These are phyloP conservation scores for Theileria equi DNA, from an alignment of 169 alveolate species.

Conservation along the genomic window DNA sequence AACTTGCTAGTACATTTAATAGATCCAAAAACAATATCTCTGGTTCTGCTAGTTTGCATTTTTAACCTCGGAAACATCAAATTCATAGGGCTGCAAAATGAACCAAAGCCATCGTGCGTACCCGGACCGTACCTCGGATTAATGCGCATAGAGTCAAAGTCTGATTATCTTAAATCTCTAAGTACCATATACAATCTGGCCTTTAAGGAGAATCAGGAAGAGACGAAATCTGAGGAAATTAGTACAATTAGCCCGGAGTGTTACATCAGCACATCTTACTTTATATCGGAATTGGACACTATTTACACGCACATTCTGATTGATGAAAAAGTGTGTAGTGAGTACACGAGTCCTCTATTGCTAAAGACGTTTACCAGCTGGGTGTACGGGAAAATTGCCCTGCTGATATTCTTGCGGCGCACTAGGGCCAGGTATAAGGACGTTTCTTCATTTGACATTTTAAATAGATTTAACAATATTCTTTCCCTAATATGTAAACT, in stretches of 20 bases:
- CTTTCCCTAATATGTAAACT: conserved; percentile 47
- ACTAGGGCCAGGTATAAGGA: conserved; percentile 17
- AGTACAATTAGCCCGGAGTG: conserved; percentile 19
- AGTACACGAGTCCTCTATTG: conserved; percentile 51
- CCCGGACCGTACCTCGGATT: conserved; percentile 63
- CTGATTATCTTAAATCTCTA: conserved; percentile 33
- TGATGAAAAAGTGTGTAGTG: conserved; percentile 28
- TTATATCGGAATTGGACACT: conserved; percentile 52
- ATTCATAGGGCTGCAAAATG: conserved; percentile 55
- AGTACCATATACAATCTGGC: conserved; percentile 14
- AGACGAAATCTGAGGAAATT: neutral
- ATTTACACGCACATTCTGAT: conserved; percentile 35
- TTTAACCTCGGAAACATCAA: conserved; percentile 37
- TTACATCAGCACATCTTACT: conserved; percentile 27
- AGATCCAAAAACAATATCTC: conserved; percentile 44
- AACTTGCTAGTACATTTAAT: conserved; percentile 41
- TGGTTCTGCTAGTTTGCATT: conserved; percentile 27
- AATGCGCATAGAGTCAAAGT: conserved; percentile 38
- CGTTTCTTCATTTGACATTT: conserved; percentile 2
- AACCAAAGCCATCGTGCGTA: conserved; percentile 21
- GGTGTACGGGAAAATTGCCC: conserved; percentile 34
- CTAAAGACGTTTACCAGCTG: conserved; percentile 37
- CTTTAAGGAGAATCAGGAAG: neutral
- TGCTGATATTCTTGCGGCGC: conserved; percentile 22
- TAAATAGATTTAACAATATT: conserved; percentile 33